Conservation (phyloP, 495 filamentous ascomycete genomes). For the Penicillium mononematosum region DNA sequence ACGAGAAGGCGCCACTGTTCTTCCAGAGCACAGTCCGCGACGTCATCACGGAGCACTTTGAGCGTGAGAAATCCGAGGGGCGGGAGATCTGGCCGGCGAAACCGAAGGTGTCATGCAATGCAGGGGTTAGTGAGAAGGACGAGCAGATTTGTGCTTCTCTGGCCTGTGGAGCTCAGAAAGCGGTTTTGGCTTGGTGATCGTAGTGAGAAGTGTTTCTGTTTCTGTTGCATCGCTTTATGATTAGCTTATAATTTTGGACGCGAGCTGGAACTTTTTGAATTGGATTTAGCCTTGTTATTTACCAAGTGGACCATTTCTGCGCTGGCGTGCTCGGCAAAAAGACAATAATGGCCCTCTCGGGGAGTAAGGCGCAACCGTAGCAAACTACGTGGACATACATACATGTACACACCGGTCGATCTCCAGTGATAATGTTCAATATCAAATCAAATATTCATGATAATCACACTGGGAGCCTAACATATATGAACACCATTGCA, state of each 20-base stretch:
- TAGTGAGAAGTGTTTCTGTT: background rate
- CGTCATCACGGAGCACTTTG: constrained; percentile 40
- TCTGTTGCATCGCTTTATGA: background rate
- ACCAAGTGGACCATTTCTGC: background rate
- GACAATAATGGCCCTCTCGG: too few relatives aligned
- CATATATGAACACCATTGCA: background rate
- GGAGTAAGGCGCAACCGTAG: background rate
- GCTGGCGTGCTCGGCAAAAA: too few relatives aligned
- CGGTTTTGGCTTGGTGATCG: constrained; percentile 31
- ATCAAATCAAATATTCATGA: constrained; percentile 10
- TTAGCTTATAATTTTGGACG: background rate
- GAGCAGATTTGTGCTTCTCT: constrained; percentile 29
- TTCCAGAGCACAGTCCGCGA: constrained; percentile 48
- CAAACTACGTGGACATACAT: background rate
- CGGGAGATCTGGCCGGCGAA: constrained; percentile 47
- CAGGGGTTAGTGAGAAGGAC: constrained; percentile 29
- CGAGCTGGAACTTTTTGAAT: background rate
- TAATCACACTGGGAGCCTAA: background rate
- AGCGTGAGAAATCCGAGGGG: constrained; percentile 38
- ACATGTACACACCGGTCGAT: background rate
- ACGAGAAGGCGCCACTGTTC: constrained; percentile 49
- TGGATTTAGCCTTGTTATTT: background rate
- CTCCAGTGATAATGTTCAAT: background rate
- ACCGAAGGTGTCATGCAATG: constrained; percentile 22
- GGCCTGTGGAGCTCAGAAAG: constrained; percentile 28